Evolutionary conservation across 2,329 filamentous ascomycete species (phyloP).

Genomic region (Sporothrix euskadiensis): DNA sequence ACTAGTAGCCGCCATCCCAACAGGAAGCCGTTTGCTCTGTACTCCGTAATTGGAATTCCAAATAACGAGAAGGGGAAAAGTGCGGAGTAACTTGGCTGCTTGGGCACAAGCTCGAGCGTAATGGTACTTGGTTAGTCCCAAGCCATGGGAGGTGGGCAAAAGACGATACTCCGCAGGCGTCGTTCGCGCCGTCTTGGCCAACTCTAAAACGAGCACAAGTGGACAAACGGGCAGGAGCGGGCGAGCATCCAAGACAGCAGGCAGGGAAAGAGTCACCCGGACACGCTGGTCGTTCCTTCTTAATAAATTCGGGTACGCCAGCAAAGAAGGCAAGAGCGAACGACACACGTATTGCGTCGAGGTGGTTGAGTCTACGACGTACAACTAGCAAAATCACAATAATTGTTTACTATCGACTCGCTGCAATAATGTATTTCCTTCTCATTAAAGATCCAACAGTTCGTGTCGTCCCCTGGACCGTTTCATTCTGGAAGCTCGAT

Average conservation of each 20-base stretch:
- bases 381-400: neutral
- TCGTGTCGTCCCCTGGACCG: neutral
- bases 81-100: neutral
- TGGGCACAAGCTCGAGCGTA: neutral
- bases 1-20: neutral
- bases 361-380: no score
- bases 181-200: neutral
- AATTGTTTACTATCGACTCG: neutral
- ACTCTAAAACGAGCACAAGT: constrained; percentile 2
- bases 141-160: neutral
- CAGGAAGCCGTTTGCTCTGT: neutral
- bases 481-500: constrained; percentile 1
- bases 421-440: neutral
- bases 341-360: no score
- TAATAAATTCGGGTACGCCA: neutral
- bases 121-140: neutral
- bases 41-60: neutral
- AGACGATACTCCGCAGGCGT: constrained; percentile 5
- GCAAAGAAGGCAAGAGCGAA: neutral
- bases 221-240: neutral
- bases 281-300: neutral
- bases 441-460: neutral
- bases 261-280: neutral
- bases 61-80: neutral
- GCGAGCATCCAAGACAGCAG: neutral